A percentile compares a stretch with the other conserved stretches of the same genome.
Conservation (phyloP, 2,329 filamentous ascomycete genomes). For the Davidsoniella australis region DNA sequence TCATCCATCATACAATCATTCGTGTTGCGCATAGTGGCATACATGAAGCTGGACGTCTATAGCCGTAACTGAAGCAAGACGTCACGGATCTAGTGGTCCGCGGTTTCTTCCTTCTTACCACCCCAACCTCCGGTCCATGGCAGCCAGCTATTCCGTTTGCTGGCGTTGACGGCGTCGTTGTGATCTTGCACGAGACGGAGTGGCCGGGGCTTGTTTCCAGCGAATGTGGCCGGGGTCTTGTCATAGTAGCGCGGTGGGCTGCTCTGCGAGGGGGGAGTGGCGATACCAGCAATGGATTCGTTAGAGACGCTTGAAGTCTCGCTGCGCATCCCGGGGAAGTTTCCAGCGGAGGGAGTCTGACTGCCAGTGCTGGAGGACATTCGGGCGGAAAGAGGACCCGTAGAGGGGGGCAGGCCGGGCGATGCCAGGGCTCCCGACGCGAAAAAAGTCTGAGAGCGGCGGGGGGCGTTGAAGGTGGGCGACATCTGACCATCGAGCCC, state of each 20-base stretch:
- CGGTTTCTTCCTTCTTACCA: conserved; percentile 30
- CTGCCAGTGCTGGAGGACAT: conserved; percentile 28
- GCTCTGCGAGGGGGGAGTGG: conserved; percentile 32
- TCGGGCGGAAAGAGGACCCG: conserved; percentile 29
- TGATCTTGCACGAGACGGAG: conserved; percentile 77
- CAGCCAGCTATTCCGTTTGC: conserved; percentile 49
- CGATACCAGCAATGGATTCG: conserved; percentile 36
- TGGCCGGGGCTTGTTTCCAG: conserved; percentile 61
- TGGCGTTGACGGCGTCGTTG: conserved; percentile 28
- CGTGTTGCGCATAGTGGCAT: not conserved
- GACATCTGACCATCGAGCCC: conserved; percentile 49
- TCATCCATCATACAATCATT: conserved; percentile 6
- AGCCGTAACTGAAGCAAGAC: not conserved
- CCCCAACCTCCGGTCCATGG: conserved; percentile 36
- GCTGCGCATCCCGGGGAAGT: conserved; percentile 56
- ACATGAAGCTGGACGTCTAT: too few relatives aligned
- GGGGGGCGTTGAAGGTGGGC: conserved; percentile 37
- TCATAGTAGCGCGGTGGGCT: conserved; percentile 26
- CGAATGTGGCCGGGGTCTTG: conserved; percentile 38
- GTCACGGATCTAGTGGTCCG: conserved; percentile 1
- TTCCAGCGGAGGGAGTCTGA: conserved; percentile 33
- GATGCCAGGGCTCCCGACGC: conserved; percentile 26
- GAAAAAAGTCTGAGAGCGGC: conserved; percentile 50
- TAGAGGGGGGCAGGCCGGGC: conserved; percentile 19
- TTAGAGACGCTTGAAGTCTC: conserved; percentile 49